Conservation (phyloP, 352 stramenopile genomes). For the Pythium rishiriense region DNA sequence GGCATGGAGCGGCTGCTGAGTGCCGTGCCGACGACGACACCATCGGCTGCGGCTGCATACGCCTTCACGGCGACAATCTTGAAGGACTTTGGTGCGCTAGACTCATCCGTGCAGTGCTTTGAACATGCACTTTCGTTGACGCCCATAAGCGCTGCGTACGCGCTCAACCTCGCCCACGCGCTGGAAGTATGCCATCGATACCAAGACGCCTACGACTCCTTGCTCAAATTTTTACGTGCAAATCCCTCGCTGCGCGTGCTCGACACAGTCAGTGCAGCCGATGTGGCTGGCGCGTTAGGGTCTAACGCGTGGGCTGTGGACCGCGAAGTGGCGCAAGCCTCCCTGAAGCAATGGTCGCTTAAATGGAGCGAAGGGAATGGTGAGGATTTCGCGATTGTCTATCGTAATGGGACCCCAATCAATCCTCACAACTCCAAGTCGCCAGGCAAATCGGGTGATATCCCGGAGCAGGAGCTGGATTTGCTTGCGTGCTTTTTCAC, state of each 20-base stretch:
- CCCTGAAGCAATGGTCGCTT: slow-evolving; percentile 7
- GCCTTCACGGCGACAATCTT: slow-evolving; percentile 75
- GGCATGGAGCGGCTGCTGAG: slow-evolving; percentile 48
- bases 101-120: slow-evolving; percentile 58
- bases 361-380: slow-evolving; percentile 14
- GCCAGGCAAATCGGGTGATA: neutral
- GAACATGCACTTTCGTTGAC: slow-evolving; percentile 42
- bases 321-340: neutral
- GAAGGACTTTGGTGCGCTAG: slow-evolving; percentile 65
- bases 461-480: slow-evolving; percentile 61
- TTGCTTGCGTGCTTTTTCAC: slow-evolving; percentile 81
- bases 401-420: neutral
- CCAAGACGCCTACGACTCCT: slow-evolving; percentile 39
- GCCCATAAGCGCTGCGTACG: slow-evolving; percentile 54
- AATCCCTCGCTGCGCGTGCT: slow-evolving; percentile 43
- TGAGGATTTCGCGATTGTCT: slow-evolving; percentile 14
- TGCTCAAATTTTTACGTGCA: slow-evolving; percentile 41
- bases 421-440: neutral
- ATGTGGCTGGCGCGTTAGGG: slow-evolving; percentile 40
- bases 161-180: slow-evolving; percentile 64
- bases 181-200: slow-evolving; percentile 52
- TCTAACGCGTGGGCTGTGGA: slow-evolving; percentile 25
- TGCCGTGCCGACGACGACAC: slow-evolving; percentile 35
- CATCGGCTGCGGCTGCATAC: slow-evolving; percentile 60
- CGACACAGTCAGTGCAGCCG: slow-evolving; percentile 26